phyloP scores from a whole-genome alignment of 306 rosid species.

The Quercus glauca region DNA sequence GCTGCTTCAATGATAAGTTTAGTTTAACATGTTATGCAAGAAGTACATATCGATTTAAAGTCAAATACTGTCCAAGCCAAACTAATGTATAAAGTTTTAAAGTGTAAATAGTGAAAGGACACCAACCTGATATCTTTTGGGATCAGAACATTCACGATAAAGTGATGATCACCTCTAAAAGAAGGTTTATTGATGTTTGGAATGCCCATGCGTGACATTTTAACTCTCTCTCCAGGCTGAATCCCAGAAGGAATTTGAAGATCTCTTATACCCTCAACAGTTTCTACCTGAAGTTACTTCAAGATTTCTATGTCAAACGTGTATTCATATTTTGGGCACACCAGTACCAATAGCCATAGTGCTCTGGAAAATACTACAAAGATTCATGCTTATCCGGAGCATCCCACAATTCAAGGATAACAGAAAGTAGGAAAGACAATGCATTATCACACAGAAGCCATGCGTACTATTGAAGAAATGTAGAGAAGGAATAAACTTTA shows the following conservation, averaged over 20 bases:
- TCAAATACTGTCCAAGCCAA: neutral
- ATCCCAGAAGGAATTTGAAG: conserved; percentile 78
- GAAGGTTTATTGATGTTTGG: conserved; percentile 79
- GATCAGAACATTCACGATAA: conserved; percentile 68
- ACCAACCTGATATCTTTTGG: conserved; percentile 77
- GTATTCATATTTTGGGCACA: neutral
- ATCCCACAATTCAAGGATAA: neutral
- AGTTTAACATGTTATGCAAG: neutral
- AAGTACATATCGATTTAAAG: neutral
- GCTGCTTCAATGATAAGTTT: neutral
- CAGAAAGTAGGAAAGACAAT: neutral
- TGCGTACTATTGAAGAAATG: neutral
- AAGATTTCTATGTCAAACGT: conserved; percentile 19
- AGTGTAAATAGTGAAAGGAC: conserved; percentile 7
- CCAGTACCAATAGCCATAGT: neutral
- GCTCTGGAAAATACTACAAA: neutral
- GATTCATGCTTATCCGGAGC: neutral
- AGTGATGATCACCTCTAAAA: conserved; percentile 84
- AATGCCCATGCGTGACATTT: conserved; percentile 66
- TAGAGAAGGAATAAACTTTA: neutral
- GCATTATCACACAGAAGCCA: neutral
- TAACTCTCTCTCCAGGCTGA: conserved; percentile 85
- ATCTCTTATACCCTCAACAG: conserved; percentile 77
- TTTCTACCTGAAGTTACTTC: conserved; percentile 67
- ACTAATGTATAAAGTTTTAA: neutral